Evolutionary conservation across 164 flowering plant species (phyloP).

Genomic region (Stephania cephalantha): DNA sequence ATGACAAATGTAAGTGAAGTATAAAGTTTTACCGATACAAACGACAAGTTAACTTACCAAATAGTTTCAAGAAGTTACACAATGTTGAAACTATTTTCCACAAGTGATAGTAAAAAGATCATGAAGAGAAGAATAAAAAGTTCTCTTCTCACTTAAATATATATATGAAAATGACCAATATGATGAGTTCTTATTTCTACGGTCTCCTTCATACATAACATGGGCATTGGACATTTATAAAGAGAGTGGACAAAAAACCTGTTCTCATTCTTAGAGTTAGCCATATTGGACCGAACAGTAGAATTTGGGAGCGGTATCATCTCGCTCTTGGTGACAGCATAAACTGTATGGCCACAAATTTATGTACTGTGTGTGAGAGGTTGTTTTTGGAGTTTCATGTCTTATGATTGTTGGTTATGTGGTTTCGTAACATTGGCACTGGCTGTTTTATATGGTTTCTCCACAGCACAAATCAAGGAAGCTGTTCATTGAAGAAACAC

Average conservation of each 20-base stretch:
- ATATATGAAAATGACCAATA: conserved; percentile 24
- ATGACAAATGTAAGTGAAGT: background rate
- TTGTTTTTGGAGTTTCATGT: too few species aligned
- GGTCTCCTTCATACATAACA: conserved; percentile 35
- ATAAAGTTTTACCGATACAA: background rate
- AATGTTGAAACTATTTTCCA: background rate
- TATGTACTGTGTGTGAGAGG: too few species aligned
- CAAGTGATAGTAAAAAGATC: conserved; percentile 4
- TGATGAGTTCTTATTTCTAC: conserved; percentile 22
- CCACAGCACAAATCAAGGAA: too few species aligned
- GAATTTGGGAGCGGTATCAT: conserved; percentile 76
- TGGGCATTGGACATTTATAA: conserved; percentile 59
- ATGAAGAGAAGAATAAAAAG: conserved; percentile 12
- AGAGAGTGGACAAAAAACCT: conserved; percentile 82
- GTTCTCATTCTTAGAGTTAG: conserved; percentile 81
- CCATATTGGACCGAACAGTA: conserved; percentile 56
- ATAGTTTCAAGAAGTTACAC: conserved; percentile 18
- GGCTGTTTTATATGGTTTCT: too few species aligned
- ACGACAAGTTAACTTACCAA: background rate
- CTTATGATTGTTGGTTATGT: too few species aligned
- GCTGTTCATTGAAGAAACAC: too few species aligned
- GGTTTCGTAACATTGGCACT: too few species aligned
- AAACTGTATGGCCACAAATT: conserved; percentile 81
- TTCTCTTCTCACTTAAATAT: conserved; percentile 6
- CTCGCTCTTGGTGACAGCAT: conserved; percentile 72